These are phyloP conservation scores for Musa balbisiana DNA, from an alignment of 202 grass and related monocot genomes.

Conservation along the genomic window DNA sequence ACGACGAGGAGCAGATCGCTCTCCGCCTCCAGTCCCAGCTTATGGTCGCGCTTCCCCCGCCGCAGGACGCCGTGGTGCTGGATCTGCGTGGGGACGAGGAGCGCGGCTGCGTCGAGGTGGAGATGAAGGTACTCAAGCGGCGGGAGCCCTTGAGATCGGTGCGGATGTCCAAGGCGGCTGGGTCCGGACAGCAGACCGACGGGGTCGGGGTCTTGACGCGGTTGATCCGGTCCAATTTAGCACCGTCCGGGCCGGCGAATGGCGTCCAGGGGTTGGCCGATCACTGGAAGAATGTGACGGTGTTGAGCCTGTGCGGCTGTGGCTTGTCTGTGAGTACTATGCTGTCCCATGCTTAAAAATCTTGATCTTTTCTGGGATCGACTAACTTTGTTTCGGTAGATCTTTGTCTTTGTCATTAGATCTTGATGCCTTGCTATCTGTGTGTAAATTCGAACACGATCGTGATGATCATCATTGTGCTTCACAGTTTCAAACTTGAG, in stretches of 20 bases:
- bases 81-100: constrained; percentile 39
- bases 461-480: not conserved
- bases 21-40: constrained; percentile 93
- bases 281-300: constrained; percentile 66
- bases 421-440: not conserved
- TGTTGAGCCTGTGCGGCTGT: constrained; percentile 64
- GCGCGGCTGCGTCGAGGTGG: constrained; percentile 32
- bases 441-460: not conserved
- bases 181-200: constrained; percentile 66
- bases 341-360: not conserved
- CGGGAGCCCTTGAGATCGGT: constrained; percentile 66
- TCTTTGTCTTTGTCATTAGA: not conserved
- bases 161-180: constrained; percentile 47
- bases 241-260: constrained; percentile 36
- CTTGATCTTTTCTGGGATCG: not conserved
- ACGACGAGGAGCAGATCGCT: constrained; percentile 81
- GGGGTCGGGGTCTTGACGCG: constrained; percentile 62
- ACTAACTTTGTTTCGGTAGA: not conserved
- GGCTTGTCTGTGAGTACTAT: constrained; percentile 59
- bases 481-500: not conserved
- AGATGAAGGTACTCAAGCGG: constrained; percentile 63
- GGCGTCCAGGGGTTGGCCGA: constrained; percentile 57
- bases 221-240: constrained; percentile 59
- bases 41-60: constrained; percentile 79
- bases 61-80: constrained; percentile 63